Percentiles rank a stretch among this genome's conserved stretches.
phyloP scores from a whole-genome alignment of 192 early-diverging fungal genomes.

The Coemansia brasiliensis region DNA sequence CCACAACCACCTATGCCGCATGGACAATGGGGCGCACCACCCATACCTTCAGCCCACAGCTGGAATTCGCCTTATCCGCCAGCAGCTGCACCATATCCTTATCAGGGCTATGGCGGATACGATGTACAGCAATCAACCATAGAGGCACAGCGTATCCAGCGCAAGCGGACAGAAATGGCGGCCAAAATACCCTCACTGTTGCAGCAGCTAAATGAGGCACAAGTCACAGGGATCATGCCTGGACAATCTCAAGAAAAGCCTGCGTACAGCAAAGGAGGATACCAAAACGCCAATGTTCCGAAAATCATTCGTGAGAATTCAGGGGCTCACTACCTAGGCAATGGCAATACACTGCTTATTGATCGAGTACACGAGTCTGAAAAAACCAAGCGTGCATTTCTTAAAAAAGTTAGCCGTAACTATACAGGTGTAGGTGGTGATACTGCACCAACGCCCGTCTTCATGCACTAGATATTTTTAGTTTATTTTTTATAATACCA shows the following conservation, averaged over 20 bases:
- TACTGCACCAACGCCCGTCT: constrained; percentile 28
- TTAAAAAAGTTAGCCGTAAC: constrained; percentile 40
- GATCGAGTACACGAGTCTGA: constrained; percentile 47
- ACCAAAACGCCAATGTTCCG: constrained; percentile 31
- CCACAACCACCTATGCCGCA: not conserved
- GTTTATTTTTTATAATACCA: not conserved
- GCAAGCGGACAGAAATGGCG: constrained; percentile 38
- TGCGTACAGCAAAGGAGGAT: constrained; percentile 36
- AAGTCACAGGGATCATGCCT: constrained; percentile 31
- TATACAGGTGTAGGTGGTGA: constrained; percentile 45
- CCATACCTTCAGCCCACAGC: not conserved
- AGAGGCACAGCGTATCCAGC: constrained; percentile 18
- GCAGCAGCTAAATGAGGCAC: constrained; percentile 43
- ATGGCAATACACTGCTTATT: constrained; percentile 46
- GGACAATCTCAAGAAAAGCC: constrained; percentile 24
- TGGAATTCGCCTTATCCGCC: constrained; percentile 6
- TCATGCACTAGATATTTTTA: constrained; percentile 19
- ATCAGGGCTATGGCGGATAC: not conserved
- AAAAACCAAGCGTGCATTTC: constrained; percentile 31
- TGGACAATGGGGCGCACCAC: constrained; percentile 6
- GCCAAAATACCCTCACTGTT: constrained; percentile 38
- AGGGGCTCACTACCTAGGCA: constrained; percentile 35
- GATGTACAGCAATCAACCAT: not conserved
- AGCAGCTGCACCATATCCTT: not conserved
- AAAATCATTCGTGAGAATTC: constrained; percentile 19